Percentiles rank a stretch among this genome's conserved stretches.
phyloP scores from a whole-genome alignment of 2,329 filamentous ascomycete species.

The Sporothrix schenckii region DNA sequence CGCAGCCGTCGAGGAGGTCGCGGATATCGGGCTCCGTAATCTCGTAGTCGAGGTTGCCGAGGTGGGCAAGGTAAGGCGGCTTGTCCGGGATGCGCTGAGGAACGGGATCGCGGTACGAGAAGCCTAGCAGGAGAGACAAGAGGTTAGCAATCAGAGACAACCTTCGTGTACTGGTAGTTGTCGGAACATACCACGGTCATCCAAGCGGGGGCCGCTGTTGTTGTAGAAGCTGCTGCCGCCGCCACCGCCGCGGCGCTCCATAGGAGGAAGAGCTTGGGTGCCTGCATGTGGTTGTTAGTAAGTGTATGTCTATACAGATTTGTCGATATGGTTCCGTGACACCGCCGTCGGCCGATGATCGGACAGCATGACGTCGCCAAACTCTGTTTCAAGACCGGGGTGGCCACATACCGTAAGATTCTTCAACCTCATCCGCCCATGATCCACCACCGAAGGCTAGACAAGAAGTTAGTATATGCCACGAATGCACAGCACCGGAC shows the following conservation, averaged over 20 bases:
- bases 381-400: neutral
- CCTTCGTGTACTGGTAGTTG: too few relatives aligned
- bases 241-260: conserved; percentile 50
- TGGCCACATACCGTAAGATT: conserved; percentile 69
- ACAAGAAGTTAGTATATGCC: conserved; percentile 23
- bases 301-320: neutral
- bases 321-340: neutral
- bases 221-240: conserved; percentile 38
- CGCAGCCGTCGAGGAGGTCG: conserved; percentile 82
- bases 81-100: conserved; percentile 77
- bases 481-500: neutral
- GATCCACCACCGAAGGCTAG: conserved; percentile 70
- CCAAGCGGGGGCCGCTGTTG: conserved; percentile 23
- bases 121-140: conserved; percentile 11
- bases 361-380: neutral
- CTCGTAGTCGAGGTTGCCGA: conserved; percentile 96
- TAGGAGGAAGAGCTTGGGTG: conserved; percentile 59
- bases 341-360: neutral
- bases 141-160: neutral
- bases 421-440: conserved; percentile 99
- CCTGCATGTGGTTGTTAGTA: conserved; percentile 44
- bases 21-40: conserved; percentile 79
- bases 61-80: conserved; percentile 92
- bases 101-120: conserved; percentile 66
- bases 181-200: conserved; percentile 34